Base-by-base conservation (phyloP, 176 grass and related monocot genomes). In the Coix lacrymajobi region DNA sequence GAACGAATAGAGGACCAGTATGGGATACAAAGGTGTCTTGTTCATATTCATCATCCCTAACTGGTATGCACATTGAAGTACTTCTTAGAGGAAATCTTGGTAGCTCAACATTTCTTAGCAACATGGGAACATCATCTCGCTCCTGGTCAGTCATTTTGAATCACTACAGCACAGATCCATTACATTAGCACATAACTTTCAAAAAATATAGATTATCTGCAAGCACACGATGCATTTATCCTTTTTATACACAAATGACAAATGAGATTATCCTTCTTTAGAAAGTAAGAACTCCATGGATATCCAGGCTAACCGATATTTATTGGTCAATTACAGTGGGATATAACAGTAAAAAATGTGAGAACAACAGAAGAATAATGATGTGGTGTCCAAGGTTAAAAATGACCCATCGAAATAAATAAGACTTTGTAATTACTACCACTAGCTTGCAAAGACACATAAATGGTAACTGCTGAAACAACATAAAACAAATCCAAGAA, bases 51-150 rank as follows among this genome's bases (percentile, higher is more conserved):
- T 69, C 83, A 8, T 88, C 92, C 75, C 89, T 86, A 3, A 90
- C 56, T 22, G 89, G 96, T 85, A 98, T 83, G 38, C 90, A 91
- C 96, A 98, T 93, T 28, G 96, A 98, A 28, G 82, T 89, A 77
- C 96, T 98, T 84, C 96, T 90, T 28, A 81, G 62, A 25, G 88
- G 87, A 68, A 90, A 90, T 76, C 76, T 88, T 79, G 85, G 89
- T 31, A 91, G 84, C 66, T 98, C 91, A 43, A 91, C 40, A 85
- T 95, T 93, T 72, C 72, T 88, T 10, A 76, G 65, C 32, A 93
- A 46, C 92, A 94, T 94, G 1, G 95, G 92, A 68, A 92, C 74
- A 66, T 87, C 81, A 73, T 94, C 94, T 58, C 92, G 85, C 68
- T 95, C 91, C 28, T 74, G 85, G 33, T 95, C 76, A 85, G 93